phyloP scores from a whole-genome alignment of 805 yeast genomes.

The Candida palmyrensis region DNA sequence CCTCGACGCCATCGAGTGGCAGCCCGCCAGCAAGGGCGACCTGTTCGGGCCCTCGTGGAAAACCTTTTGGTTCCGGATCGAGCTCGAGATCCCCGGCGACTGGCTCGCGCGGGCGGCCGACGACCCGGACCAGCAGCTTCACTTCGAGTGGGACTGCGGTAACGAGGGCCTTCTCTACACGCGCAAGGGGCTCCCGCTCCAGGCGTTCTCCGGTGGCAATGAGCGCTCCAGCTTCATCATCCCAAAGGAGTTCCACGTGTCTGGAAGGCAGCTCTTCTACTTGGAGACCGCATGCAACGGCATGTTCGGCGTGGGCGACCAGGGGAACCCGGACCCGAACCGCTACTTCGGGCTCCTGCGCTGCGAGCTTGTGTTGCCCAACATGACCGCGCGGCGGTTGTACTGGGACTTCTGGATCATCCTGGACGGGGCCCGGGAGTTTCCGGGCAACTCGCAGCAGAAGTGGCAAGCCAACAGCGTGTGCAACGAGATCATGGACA shows the following conservation, averaged over 20 bases:
- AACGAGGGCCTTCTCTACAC: slow-evolving; percentile 82
- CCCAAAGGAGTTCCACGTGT: slow-evolving; percentile 50
- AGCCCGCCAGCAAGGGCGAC: slow-evolving; percentile 62
- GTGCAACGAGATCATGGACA: slow-evolving; percentile 78
- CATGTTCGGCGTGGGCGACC: slow-evolving; percentile 73
- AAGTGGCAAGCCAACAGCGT: slow-evolving; percentile 76
- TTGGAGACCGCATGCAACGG: slow-evolving; percentile 92
- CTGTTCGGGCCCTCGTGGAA: slow-evolving; percentile 95
- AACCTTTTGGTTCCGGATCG: slow-evolving; percentile 86
- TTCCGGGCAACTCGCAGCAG: slow-evolving; percentile 71
- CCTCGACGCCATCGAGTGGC: slow-evolving; percentile 42
- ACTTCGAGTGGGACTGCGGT: slow-evolving; percentile 79
- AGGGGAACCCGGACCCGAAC: slow-evolving; percentile 63
- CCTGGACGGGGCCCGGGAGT: slow-evolving; percentile 87
- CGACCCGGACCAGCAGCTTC: slow-evolving; percentile 38
- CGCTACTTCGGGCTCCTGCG: slow-evolving; percentile 59
- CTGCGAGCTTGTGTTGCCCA: slow-evolving; percentile 81
- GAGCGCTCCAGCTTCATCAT: slow-evolving; percentile 72
- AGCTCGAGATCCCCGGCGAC: slow-evolving; percentile 55
- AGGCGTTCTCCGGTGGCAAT: slow-evolving; percentile 83
- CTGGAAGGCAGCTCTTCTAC: slow-evolving; percentile 61
- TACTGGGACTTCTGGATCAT: slow-evolving; percentile 81
- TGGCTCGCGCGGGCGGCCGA: slow-evolving; percentile 41
- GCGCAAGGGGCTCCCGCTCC: slow-evolving; percentile 61
- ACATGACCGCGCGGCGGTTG: slow-evolving; percentile 72